Conservation (phyloP, 208 protist genomes). For the Trypanosoma cruzi region DNA sequence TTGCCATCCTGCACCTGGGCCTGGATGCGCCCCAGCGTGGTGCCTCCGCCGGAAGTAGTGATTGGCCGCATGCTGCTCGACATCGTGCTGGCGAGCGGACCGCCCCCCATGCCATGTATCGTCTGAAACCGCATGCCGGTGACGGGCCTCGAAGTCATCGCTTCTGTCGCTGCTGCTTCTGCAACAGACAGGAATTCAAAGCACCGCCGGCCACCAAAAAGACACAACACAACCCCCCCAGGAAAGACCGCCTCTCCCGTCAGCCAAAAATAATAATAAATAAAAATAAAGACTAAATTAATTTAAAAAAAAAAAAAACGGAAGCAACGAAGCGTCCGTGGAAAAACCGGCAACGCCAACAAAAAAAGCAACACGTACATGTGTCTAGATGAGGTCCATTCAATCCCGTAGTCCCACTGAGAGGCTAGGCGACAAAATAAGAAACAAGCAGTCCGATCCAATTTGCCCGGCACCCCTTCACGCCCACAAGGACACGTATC, state of each 20-base stretch:
- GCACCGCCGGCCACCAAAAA: not conserved
- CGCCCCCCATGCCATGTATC: conserved; percentile 25
- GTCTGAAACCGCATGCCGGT: conserved; percentile 73
- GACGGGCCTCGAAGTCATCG: conserved; percentile 41
- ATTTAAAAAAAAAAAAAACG: conserved; percentile 2
- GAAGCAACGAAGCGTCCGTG: too few species aligned
- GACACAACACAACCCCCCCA: not conserved
- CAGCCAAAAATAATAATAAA: too few species aligned
- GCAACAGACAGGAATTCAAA: not conserved
- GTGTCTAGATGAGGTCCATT: too few species aligned
- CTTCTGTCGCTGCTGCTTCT: not conserved
- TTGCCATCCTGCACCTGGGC: conserved; percentile 94
- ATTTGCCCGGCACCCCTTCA: too few species aligned
- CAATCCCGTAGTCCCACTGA: too few species aligned
- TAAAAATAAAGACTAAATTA: not conserved
- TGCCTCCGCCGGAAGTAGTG: conserved; percentile 87
- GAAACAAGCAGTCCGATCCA: too few species aligned
- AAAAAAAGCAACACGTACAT: too few species aligned
- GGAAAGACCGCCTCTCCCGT: too few species aligned
- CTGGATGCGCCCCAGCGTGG: conserved; percentile 91
- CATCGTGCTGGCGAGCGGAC: conserved; percentile 34
- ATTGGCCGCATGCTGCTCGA: conserved; percentile 65
- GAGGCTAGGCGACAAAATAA: too few species aligned
- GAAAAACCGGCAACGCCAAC: too few species aligned
- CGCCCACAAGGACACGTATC: too few species aligned